These are phyloP conservation scores for Trichodelitschia bisporula DNA, from an alignment of 495 filamentous ascomycete genomes.

Conservation along the genomic window DNA sequence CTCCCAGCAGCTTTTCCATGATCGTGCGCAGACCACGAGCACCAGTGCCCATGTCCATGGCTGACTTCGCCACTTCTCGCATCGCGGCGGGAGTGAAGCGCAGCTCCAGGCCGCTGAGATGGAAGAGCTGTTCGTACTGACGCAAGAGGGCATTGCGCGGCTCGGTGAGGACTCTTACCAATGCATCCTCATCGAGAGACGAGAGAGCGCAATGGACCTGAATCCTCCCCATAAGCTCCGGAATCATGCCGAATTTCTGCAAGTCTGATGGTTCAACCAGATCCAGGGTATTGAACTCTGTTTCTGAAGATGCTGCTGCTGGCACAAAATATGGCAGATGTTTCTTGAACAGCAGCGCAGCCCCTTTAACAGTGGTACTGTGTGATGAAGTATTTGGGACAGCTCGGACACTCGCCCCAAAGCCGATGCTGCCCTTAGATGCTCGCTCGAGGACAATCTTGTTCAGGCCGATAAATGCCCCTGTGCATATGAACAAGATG, in stretches of 20 bases:
- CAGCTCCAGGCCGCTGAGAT: conserved; percentile 58
- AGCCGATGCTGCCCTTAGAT: conserved; percentile 72
- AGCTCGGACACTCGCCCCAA: conserved; percentile 54
- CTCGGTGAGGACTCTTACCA: conserved; percentile 75
- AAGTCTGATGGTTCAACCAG: conserved; percentile 61
- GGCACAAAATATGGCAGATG: conserved; percentile 41
- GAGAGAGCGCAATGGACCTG: conserved; percentile 69
- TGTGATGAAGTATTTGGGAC: conserved; percentile 11
- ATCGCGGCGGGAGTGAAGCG: conserved; percentile 62
- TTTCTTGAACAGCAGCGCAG: conserved; percentile 39
- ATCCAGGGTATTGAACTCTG: conserved; percentile 54
- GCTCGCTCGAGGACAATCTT: conserved; percentile 72
- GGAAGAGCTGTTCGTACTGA: conserved; percentile 71
- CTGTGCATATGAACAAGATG: conserved; percentile 89
- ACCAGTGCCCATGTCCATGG: conserved; percentile 56
- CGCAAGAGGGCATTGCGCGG: conserved; percentile 65
- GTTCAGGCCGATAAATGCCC: conserved; percentile 82
- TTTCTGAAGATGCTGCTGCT: conserved; percentile 9
- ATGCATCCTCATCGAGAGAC: conserved; percentile 49
- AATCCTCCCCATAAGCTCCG: conserved; percentile 77
- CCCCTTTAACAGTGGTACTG: conserved; percentile 20
- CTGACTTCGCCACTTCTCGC: conserved; percentile 50
- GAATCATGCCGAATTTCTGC: conserved; percentile 81
- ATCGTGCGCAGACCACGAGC: conserved; percentile 73
- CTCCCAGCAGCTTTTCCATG: conserved; percentile 63